These are phyloP conservation scores for Pseudonitzschia multiseries DNA, from an alignment of 108 stramenopile species.

Conservation along the genomic window DNA sequence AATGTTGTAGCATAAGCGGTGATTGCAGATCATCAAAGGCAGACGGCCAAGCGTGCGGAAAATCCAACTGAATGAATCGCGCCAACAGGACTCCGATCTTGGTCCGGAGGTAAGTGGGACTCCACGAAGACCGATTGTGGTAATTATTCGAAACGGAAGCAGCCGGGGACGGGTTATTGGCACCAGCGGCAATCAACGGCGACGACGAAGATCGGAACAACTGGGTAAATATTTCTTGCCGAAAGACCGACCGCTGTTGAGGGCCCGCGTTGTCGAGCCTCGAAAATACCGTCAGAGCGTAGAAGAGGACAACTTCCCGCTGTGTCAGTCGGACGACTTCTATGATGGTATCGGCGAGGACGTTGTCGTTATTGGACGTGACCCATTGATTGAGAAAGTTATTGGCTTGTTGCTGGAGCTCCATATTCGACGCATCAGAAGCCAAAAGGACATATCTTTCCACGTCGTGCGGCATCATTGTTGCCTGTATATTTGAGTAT, in stretches of 20 bases:
- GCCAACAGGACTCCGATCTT: conserved; percentile 64
- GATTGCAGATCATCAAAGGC: conserved; percentile 51
- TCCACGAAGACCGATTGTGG: conserved; percentile 29
- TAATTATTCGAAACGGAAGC: conserved; percentile 20
- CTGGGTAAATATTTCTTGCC: conserved; percentile 21
- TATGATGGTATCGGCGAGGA: conserved; percentile 24
- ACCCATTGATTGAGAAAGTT: conserved; percentile 33
- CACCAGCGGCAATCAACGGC: background rate
- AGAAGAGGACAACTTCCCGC: conserved; percentile 43
- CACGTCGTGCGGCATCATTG: conserved; percentile 36
- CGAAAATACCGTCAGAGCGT: conserved; percentile 48
- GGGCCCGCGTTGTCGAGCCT: conserved; percentile 20
- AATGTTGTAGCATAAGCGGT: conserved; percentile 21
- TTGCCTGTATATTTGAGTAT: background rate
- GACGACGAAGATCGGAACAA: background rate
- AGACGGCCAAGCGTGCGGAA: conserved; percentile 39
- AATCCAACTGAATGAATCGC: conserved; percentile 47
- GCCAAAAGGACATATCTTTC: conserved; percentile 38
- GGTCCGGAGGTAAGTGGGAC: conserved; percentile 47
- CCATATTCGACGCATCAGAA: conserved; percentile 26
- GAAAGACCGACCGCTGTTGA: conserved; percentile 32
- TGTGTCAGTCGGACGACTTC: conserved; percentile 20
- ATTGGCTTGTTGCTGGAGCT: conserved; percentile 35
- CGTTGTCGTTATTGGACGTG: conserved; percentile 12
- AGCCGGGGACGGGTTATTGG: background rate